Percentiles rank a stretch among this genome's conserved stretches.
Conservation (phyloP, 805 yeast species). For the Saturnispora kantuleensis region DNA sequence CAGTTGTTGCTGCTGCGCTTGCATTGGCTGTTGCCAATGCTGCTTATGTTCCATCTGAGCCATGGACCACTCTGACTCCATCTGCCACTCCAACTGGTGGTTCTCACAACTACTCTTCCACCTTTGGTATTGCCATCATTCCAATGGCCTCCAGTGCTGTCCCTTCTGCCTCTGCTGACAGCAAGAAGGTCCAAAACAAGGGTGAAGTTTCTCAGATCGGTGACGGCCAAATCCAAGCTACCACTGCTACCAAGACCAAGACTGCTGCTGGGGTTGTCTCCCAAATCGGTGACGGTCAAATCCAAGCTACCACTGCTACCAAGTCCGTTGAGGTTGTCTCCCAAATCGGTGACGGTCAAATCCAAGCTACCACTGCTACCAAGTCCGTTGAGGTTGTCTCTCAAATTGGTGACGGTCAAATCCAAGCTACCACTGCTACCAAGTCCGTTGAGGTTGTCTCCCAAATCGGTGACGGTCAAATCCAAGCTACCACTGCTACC, state of each 20-base stretch:
- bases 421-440: constrained; percentile 32
- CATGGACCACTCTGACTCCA: constrained; percentile 70
- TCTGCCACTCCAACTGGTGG: constrained; percentile 37
- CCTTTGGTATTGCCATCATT: constrained; percentile 64
- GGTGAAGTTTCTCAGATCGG: constrained; percentile 28
- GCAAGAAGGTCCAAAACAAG: constrained; percentile 18
- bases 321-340: constrained; percentile 24
- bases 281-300: constrained; percentile 43
- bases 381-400: constrained; percentile 7
- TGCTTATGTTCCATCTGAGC: constrained; percentile 56
- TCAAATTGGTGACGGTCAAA: constrained; percentile 32
- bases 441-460: constrained; percentile 1
- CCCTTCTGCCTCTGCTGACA: constrained; percentile 11
- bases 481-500: constrained; percentile 34
- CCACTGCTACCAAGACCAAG: constrained; percentile 19
- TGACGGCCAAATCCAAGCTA: constrained; percentile 35
- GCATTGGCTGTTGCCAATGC: constrained; percentile 38
- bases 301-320: constrained; percentile 22
- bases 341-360: constrained; percentile 49
- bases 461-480: constrained; percentile 13
- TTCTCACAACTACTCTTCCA: constrained; percentile 42
- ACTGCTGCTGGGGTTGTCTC: constrained; percentile 21
- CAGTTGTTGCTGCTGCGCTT: constrained; percentile 34
- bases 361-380: constrained; percentile 12
- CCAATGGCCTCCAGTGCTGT: constrained; percentile 49